phyloP scores from a whole-genome alignment of 202 grass and related monocot species.

The Saccharum hybrid region DNA sequence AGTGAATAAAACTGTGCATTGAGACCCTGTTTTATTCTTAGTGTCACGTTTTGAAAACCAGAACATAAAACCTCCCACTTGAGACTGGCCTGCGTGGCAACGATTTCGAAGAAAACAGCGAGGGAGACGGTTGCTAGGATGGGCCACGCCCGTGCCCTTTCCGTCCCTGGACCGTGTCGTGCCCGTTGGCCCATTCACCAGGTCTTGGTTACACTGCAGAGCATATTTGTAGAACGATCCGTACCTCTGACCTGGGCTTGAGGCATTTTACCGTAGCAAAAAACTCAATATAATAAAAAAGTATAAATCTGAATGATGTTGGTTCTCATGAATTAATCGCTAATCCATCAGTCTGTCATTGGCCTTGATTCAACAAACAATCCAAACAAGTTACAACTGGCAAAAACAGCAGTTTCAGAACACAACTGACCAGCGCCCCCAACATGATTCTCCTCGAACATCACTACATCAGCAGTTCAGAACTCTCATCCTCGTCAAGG shows the following conservation, averaged over 20 bases:
- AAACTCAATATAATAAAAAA: neutral
- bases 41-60: too few relatives aligned
- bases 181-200: neutral
- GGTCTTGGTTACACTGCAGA: neutral
- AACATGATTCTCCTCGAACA: neutral
- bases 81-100: too few relatives aligned
- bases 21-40: too few relatives aligned
- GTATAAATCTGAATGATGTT: neutral
- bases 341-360: neutral
- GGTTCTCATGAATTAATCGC: neutral
- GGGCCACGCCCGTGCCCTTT: too few relatives aligned
- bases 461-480: neutral
- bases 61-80: too few relatives aligned
- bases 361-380: neutral
- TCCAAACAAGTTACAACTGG: neutral
- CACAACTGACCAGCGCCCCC: neutral
- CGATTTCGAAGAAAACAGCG: too few relatives aligned
- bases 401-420: too few relatives aligned
- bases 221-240: neutral
- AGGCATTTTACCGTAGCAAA: neutral
- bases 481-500: neutral
- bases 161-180: too few relatives aligned
- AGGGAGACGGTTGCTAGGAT: too few relatives aligned
- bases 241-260: neutral
- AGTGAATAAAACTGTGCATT: too few relatives aligned